Conservation (phyloP, 495 filamentous ascomycete species). For the Neurospora tetrasperma region DNA sequence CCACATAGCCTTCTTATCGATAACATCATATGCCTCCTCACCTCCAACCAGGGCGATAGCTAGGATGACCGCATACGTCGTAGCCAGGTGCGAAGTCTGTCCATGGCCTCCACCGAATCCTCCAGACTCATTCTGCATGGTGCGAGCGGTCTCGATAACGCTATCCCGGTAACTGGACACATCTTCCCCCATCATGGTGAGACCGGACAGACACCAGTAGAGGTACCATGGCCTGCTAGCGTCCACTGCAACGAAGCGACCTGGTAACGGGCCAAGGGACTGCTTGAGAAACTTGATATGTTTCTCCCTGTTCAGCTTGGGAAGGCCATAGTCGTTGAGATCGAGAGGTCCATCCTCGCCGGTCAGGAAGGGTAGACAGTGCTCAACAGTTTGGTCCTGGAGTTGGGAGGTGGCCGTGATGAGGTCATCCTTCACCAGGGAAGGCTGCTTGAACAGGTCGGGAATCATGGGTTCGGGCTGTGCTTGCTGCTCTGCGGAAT, state of each 20-base stretch:
- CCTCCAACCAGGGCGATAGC: constrained; percentile 68
- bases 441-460: constrained; percentile 51
- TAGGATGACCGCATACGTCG: constrained; percentile 77
- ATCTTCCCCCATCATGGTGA: constrained; percentile 67
- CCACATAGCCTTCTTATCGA: constrained; percentile 81
- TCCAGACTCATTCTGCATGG: constrained; percentile 72
- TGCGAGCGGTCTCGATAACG: constrained; percentile 57
- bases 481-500: neutral
- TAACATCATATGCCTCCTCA: constrained; percentile 55
- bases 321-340: constrained; percentile 62
- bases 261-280: constrained; percentile 53
- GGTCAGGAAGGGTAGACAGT: constrained; percentile 60
- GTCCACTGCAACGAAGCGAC: constrained; percentile 58
- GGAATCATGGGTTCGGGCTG: constrained; percentile 38
- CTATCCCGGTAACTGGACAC: constrained; percentile 56
- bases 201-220: constrained; percentile 76
- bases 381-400: constrained; percentile 56
- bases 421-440: constrained; percentile 57
- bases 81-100: constrained; percentile 75
- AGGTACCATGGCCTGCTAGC: constrained; percentile 84
- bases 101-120: constrained; percentile 94
- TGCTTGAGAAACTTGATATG: constrained; percentile 71
- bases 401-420: constrained; percentile 54
- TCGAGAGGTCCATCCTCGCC: constrained; percentile 29
- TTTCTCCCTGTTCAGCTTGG: constrained; percentile 53